phyloP scores from a whole-genome alignment of 2,329 filamentous ascomycete genomes.

The Xylariaceae sp. region DNA sequence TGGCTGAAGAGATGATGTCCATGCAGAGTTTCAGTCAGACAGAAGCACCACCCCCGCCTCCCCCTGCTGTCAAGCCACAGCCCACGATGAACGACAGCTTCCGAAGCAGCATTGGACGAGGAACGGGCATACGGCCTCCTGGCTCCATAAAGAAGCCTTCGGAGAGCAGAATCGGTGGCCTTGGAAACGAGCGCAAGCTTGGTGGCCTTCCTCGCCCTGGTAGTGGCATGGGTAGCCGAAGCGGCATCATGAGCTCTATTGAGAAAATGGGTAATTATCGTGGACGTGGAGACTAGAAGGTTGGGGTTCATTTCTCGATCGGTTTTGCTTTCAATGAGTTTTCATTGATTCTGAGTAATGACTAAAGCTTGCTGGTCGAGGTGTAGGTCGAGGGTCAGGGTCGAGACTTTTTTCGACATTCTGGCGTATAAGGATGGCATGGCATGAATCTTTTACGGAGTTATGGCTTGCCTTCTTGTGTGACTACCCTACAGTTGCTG shows the following conservation, averaged over 20 bases:
- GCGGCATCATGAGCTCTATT: slow-evolving; percentile 78
- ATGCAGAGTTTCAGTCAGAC: slow-evolving; percentile 51
- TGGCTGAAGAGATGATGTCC: slow-evolving; percentile 79
- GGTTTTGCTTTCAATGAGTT: slow-evolving; percentile 3
- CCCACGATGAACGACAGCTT: slow-evolving; percentile 38
- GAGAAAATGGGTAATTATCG: slow-evolving; percentile 75
- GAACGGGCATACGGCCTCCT: slow-evolving; percentile 59
- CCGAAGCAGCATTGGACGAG: slow-evolving; percentile 51
- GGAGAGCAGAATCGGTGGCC: slow-evolving; percentile 47
- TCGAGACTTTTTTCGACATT: slow-evolving; percentile 2
- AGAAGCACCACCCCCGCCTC: slow-evolving; percentile 22
- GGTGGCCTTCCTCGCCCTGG: slow-evolving; percentile 47
- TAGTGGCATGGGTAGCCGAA: slow-evolving; percentile 49
- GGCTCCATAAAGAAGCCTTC: slow-evolving; percentile 41
- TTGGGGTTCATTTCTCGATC: neutral
- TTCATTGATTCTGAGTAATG: neutral
- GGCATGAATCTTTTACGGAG: slow-evolving; percentile 8
- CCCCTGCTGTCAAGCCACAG: slow-evolving; percentile 9
- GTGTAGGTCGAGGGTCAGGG: neutral
- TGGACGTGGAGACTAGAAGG: slow-evolving; percentile 35
- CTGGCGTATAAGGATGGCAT: slow-evolving; percentile 11
- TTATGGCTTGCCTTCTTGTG: slow-evolving; percentile 5
- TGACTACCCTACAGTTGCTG: slow-evolving; percentile 6
- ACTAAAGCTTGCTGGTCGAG: neutral
- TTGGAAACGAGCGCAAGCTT: slow-evolving; percentile 45